Conservation (phyloP, 2,329 filamentous ascomycete species). For the Claviceps sp. region DNA sequence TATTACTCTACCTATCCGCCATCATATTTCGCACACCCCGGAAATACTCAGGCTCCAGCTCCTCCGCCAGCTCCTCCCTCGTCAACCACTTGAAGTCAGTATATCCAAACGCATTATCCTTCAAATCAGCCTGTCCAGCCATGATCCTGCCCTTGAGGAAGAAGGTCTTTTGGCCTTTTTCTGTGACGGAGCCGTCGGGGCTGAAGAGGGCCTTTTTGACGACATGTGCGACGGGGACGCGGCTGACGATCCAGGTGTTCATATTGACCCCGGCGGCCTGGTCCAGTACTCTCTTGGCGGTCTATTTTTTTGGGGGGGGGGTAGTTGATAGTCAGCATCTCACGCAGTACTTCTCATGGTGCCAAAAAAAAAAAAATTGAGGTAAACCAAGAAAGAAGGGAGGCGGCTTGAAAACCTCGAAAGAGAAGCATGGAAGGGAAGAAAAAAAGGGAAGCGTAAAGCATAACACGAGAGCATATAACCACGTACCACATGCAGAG, state of each 20-base stretch:
- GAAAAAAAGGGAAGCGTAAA: not conserved
- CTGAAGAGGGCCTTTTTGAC: slow-evolving; percentile 39
- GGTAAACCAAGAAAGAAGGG: not conserved
- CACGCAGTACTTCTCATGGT: not conserved
- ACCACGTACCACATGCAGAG: slow-evolving; percentile 61
- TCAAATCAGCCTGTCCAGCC: slow-evolving; percentile 82
- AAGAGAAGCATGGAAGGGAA: not conserved
- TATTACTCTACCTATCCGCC: slow-evolving; percentile 47
- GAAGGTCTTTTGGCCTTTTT: slow-evolving; percentile 69
- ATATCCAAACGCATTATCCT: slow-evolving; percentile 56
- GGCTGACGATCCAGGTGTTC: slow-evolving; percentile 97
- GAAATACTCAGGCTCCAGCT: slow-evolving; percentile 58
- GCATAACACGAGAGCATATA: not conserved
- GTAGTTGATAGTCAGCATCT: not conserved
- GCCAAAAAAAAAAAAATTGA: not conserved
- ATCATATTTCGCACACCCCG: slow-evolving; percentile 70
- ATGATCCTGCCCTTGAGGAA: slow-evolving; percentile 95
- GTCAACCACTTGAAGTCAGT: slow-evolving; percentile 86
- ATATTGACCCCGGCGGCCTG: slow-evolving; percentile 80
- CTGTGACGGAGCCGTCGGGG: slow-evolving; percentile 27
- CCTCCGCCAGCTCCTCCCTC: slow-evolving; percentile 68
- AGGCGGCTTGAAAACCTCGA: no score
- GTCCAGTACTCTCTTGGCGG: slow-evolving; percentile 65
- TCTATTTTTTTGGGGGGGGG: slow-evolving; percentile 25
- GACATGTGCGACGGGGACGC: slow-evolving; percentile 74